Evolutionary conservation across 495 filamentous ascomycete genomes (phyloP).

Genomic region (Aspergillus nanangensis): DNA sequence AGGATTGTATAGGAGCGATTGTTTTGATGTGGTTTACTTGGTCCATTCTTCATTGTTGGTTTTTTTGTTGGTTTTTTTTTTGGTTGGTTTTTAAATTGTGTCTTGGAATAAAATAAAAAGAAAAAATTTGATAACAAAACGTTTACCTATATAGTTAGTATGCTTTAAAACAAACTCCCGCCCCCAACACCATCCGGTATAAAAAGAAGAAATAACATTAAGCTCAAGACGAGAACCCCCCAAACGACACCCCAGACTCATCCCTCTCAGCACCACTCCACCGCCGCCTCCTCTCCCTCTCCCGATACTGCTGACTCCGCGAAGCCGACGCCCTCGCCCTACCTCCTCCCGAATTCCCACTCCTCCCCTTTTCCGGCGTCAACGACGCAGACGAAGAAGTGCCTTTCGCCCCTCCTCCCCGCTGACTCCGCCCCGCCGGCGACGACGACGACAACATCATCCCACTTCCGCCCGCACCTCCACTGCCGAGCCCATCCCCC

Average conservation of each 20-base stretch:
- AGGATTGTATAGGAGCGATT: not conserved
- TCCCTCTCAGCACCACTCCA: slow-evolving; percentile 17
- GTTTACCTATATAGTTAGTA: too few species aligned
- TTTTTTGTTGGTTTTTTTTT: slow-evolving; percentile 1
- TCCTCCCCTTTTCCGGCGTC: not conserved
- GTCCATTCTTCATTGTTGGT: not conserved
- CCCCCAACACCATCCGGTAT: too few species aligned
- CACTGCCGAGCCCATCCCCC: not conserved
- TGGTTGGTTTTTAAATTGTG: too few species aligned
- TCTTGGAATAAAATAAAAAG: too few species aligned
- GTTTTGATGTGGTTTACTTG: not conserved
- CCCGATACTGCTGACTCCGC: slow-evolving; percentile 10
- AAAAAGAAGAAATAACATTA: too few species aligned
- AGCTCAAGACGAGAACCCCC: not conserved
- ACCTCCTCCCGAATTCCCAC: not conserved
- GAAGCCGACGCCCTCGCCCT: slow-evolving; percentile 6
- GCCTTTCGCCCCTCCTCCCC: slow-evolving; percentile 7
- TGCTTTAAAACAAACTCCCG: too few species aligned
- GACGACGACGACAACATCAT: slow-evolving; percentile 6
- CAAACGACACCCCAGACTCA: slow-evolving; percentile 5
- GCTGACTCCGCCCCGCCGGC: slow-evolving; percentile 4
- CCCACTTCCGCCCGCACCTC: not conserved
- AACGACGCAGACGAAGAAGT: not conserved
- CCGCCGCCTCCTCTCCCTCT: slow-evolving; percentile 13
- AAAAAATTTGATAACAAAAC: too few species aligned